Evolutionary conservation across 768 basidiomycete genomes (phyloP).

Genomic region (Trametopsis cervina): DNA sequence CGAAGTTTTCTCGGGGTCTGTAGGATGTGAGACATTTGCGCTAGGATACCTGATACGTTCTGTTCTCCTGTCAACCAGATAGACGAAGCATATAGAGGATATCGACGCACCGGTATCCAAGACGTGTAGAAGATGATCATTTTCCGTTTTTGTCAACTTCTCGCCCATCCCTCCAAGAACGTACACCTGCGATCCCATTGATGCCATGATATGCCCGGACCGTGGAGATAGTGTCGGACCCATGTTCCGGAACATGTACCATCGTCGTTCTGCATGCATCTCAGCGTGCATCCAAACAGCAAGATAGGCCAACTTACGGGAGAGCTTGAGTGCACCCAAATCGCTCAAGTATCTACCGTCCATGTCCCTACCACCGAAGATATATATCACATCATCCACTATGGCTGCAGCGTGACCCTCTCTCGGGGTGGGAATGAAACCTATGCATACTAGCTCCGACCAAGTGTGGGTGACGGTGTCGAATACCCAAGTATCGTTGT

Average conservation of each 20-base stretch:
- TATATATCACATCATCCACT: slow-evolving; percentile 95
- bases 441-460: slow-evolving; percentile 93
- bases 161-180: slow-evolving; percentile 96
- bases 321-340: slow-evolving; percentile 93
- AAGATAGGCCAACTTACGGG: slow-evolving; percentile 59
- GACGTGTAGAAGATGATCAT: slow-evolving; percentile 75
- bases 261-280: slow-evolving; percentile 72
- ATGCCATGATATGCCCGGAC: slow-evolving; percentile 96
- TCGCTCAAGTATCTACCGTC: slow-evolving; percentile 95
- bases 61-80: slow-evolving; percentile 21
- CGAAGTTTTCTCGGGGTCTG: too few species aligned
- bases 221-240: slow-evolving; percentile 89
- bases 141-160: slow-evolving; percentile 72
- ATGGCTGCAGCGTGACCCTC: slow-evolving; percentile 96
- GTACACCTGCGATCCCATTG: slow-evolving; percentile 80
- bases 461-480: slow-evolving; percentile 75
- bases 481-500: slow-evolving; percentile 98
- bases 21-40: slow-evolving; percentile 36
- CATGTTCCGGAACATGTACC: slow-evolving; percentile 99
- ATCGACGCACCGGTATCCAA: slow-evolving; percentile 88
- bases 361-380: slow-evolving; percentile 95
- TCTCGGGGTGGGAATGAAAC: slow-evolving; percentile 90
- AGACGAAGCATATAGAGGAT: neutral
- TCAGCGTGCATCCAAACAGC: neutral
- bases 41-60: slow-evolving; percentile 94